Evolutionary conservation across 2,329 filamentous ascomycete species (phyloP).

Genomic region (Beauveria bassiana): DNA sequence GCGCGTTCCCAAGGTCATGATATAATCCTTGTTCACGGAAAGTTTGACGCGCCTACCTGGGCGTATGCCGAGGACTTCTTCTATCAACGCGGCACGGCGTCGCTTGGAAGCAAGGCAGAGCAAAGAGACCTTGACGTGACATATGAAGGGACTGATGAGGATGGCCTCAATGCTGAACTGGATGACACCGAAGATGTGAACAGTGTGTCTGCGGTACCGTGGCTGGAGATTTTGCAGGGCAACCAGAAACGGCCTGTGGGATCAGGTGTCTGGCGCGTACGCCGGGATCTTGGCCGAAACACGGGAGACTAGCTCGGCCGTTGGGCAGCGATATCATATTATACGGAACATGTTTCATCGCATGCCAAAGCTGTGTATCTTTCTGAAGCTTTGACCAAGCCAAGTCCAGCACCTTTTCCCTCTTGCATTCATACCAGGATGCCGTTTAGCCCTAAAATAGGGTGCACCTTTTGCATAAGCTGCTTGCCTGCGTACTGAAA

Average conservation of each 20-base stretch:
- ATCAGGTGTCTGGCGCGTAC: slow-evolving; percentile 55
- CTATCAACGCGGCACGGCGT: slow-evolving; percentile 22
- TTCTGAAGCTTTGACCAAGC: not conserved
- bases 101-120: not conserved
- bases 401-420: no score
- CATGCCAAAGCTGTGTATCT: not conserved
- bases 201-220: slow-evolving; percentile 36
- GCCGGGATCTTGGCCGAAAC: slow-evolving; percentile 50
- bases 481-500: no score
- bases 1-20: slow-evolving; percentile 34
- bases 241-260: slow-evolving; percentile 49
- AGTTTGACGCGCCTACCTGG: slow-evolving; percentile 62
- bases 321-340: not conserved
- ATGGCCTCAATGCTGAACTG: slow-evolving; percentile 21
- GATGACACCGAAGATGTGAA: slow-evolving; percentile 16
- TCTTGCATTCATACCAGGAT: no score
- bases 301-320: slow-evolving; percentile 16
- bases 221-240: slow-evolving; percentile 51
- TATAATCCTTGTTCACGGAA: slow-evolving; percentile 59
- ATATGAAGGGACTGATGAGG: slow-evolving; percentile 22
- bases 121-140: slow-evolving; percentile 15
- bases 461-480: no score
- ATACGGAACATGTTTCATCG: not conserved
- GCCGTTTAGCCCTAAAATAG: no score
- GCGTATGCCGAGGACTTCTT: slow-evolving; percentile 59